Conservation (phyloP, 78 protist genomes). For the slime mould (Dictyostelium discoideum) region DNA sequence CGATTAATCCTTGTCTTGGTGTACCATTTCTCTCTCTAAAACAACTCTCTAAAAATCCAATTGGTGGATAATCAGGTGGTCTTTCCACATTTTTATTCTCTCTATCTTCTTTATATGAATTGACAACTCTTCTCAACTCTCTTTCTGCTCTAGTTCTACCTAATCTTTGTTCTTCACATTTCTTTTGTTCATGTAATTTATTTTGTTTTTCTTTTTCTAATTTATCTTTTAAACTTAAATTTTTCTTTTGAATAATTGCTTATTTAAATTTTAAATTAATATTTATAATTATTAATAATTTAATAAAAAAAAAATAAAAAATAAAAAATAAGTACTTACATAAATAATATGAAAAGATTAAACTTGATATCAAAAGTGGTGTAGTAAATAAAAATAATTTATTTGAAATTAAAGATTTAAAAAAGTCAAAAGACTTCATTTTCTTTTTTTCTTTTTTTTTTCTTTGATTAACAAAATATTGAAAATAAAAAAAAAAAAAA, state of each 20-base stretch:
- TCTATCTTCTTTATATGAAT: conserved; percentile 49
- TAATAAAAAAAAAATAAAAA: not conserved
- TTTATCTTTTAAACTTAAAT: conserved; percentile 4
- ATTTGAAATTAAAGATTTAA: not conserved
- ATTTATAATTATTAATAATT: not conserved
- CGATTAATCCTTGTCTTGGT: conserved; percentile 82
- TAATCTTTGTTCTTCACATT: conserved; percentile 72
- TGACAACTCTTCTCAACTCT: conserved; percentile 49
- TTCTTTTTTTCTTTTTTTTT: not conserved
- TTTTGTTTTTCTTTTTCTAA: conserved; percentile 48
- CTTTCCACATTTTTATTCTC: conserved; percentile 41
- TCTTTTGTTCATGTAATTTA: conserved; percentile 51
- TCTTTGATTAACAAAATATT: not conserved
- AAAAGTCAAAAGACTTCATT: not conserved
- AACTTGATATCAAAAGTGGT: conserved; percentile 12
- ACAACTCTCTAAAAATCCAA: conserved; percentile 76
- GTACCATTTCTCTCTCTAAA: conserved; percentile 83
- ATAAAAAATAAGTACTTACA: not conserved
- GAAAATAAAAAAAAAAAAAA: not conserved
- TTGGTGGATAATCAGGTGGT: conserved; percentile 83
- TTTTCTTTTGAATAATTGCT: conserved; percentile 17
- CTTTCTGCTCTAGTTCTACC: conserved; percentile 81
- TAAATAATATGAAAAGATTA: conserved; percentile 9
- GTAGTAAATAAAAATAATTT: conserved; percentile 7
- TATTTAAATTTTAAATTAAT: no score